Evolutionary conservation across 345 rosid genomes (phyloP), one percentile per base, ranked within the genome.

Genomic region (Lepidium didymum): DNA sequence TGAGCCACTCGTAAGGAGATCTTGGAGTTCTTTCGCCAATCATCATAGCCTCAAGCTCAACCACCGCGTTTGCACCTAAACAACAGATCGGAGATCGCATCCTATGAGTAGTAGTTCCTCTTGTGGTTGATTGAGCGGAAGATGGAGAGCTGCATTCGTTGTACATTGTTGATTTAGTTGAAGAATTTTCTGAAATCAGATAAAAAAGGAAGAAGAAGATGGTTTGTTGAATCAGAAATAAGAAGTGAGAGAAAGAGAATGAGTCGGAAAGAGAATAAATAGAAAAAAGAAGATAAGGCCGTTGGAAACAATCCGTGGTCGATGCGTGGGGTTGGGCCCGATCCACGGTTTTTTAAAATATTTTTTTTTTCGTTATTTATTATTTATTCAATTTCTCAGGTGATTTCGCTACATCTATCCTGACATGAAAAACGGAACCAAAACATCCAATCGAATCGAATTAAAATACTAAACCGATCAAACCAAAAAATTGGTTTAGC

Each of bases 1-100:
- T 84, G 49, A 77, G 72, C 84, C 84, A 81, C 2, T 58, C 41
- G 75, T 71, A 68, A 9, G 84, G 79, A 19, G 92, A 82, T 51
- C 60, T 73, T 12, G 84, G 82, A 0, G 80, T 49, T 70, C 70
- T 70, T 25, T 38, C 58, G 3, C 75, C 52, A 43, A 23, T 70
- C 70, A 25, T 72, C 75, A 63, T 58, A 10, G 61, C 56, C 15
- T 69, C 78, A 6, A 64, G 73, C 11, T 45, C 64, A 8, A 63
- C 79, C 2, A 70, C 79, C 11, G 68, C 69, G 65, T 38, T 36
- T 5, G 61, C 37, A 27, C 74, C 74, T 76, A 86, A 77, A 51
- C 88, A 85, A 23, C 83, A 74, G 13, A 86, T 69, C 21, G 84
- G 75, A 23, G 85, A 75, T 53, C 80, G n/a, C 27, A 55, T 31